These are phyloP conservation scores for Rhodotorula babjevae DNA, from an alignment of 768 basidiomycete genomes.

Conservation along the genomic window DNA sequence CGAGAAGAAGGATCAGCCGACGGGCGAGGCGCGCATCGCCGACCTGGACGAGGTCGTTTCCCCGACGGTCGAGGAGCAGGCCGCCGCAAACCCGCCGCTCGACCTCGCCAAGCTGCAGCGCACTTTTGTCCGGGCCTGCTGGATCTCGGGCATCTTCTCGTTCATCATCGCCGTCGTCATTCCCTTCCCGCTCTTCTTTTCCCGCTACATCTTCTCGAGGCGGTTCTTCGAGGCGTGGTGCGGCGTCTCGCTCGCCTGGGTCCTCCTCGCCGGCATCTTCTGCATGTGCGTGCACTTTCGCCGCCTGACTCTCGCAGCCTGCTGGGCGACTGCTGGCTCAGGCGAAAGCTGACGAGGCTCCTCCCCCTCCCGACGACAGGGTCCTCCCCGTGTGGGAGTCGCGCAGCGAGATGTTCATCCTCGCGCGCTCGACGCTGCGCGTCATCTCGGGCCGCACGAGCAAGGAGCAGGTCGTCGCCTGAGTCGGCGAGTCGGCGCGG, in stretches of 20 bases:
- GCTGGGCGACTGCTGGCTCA: too few relatives aligned
- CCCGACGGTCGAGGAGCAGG: not conserved
- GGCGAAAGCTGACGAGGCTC: too few relatives aligned
- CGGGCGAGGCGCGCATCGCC: not conserved
- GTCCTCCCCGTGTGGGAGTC: conserved; percentile 85
- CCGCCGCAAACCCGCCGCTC: not conserved
- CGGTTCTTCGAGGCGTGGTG: conserved; percentile 74
- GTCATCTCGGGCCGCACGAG: conserved; percentile 1
- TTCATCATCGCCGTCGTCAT: conserved; percentile 37
- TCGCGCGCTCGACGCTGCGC: conserved; percentile 44
- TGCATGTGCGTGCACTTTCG: conserved; percentile 11
- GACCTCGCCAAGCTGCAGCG: conserved; percentile 18
- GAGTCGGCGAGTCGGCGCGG: not conserved
- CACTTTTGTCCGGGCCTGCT: conserved; percentile 19
- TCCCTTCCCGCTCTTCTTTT: conserved; percentile 56
- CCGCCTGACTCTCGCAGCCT: too few relatives aligned
- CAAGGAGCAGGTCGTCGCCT: not conserved
- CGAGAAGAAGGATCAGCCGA: conserved; percentile 23
- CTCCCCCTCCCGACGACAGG: conserved; percentile 53
- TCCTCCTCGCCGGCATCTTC: conserved; percentile 16
- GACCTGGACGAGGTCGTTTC: too few relatives aligned
- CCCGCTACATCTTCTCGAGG: conserved; percentile 64
- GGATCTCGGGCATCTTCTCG: conserved; percentile 33
- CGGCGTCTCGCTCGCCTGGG: conserved; percentile 29
- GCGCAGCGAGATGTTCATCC: conserved; percentile 59